Percentiles rank a stretch among this genome's conserved stretches.
Conservation (phyloP, 2,329 filamentous ascomycete species). For the Ceratocystis cubensis region DNA sequence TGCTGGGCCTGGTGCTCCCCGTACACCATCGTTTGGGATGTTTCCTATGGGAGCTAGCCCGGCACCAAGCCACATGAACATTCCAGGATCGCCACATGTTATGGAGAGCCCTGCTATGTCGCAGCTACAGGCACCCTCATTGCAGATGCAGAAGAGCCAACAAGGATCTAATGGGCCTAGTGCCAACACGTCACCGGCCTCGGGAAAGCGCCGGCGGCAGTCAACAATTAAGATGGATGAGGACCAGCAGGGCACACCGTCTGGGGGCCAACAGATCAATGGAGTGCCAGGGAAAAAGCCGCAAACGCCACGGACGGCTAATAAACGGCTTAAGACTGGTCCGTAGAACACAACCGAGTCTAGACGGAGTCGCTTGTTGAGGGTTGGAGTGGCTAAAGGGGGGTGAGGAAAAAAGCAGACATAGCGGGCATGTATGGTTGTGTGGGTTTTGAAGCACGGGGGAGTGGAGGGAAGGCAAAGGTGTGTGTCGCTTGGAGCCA, state of each 20-base stretch:
- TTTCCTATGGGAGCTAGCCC: conserved; percentile 50
- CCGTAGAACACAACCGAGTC: conserved; percentile 2
- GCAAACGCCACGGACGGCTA: conserved; percentile 42
- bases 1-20: conserved; percentile 27
- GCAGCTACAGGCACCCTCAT: conserved; percentile 50
- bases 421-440: too few species aligned
- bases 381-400: neutral
- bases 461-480: neutral
- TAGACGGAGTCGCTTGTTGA: neutral
- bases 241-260: conserved; percentile 37
- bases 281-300: conserved; percentile 44
- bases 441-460: too few species aligned
- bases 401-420: neutral
- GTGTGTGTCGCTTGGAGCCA: neutral
- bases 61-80: conserved; percentile 45
- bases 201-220: conserved; percentile 46
- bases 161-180: conserved; percentile 56
- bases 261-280: conserved; percentile 36
- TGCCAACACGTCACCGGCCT: conserved; percentile 52
- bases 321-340: conserved; percentile 20
- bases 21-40: conserved; percentile 44
- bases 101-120: conserved; percentile 49
- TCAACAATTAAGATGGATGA: conserved; percentile 48
- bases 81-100: conserved; percentile 47
- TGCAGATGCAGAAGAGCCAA: conserved; percentile 56